Evolutionary conservation across 1,284 basidiomycete species (phyloP), one percentile per base, ranked within the genome.

Genomic region (Melampsora abietis-canadensis): DNA sequence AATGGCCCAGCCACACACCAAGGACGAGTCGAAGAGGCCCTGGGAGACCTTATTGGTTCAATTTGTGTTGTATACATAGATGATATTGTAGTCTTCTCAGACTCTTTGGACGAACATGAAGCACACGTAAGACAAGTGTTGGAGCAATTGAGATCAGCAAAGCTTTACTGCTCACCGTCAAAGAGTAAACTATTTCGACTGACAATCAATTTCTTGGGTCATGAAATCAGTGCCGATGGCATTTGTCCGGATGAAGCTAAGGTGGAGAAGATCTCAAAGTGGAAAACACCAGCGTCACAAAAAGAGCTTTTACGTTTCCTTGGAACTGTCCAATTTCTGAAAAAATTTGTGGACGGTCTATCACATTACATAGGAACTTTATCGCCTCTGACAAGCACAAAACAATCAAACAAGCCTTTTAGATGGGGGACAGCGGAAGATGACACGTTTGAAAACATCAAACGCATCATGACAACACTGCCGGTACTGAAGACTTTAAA

Each of bases 31-130:
- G 77, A 77, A 59, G 69, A 77, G 46, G 77, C 75, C 2, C 24
- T 65, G 5, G 63, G 63, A 0, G 74, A 76, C 0, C 78, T 79
- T 62, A 79, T 85, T 40, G 83, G 84, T 3, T 78, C 78, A 1
- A 81, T 83, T 65, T 84, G 82, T 76, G 80, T 84, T 75, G 81
- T 84, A 0, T 85, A 85, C 74, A 76, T 85, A 0, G 84, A 86
- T 75, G 81, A 85, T 67, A 85, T 85, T 60, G 78, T 85, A 34
- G 84, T 85, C 57, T 85, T 82, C 81, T 84, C 83, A 0, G 0
- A 82, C 0, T 77, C 77, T 0, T 19, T 83, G 0, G 81, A 82
- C 8, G 82, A 85, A 68, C 84, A 85, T 69, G 37, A 67, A 0
- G 2, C 62, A 10, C 64, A 66, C 14, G 24, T 66, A 3, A 0